Percentiles rank a stretch among this genome's conserved stretches.
Conservation (phyloP, 768 basidiomycete genomes). For the Brasilioporus rufonigricans region DNA sequence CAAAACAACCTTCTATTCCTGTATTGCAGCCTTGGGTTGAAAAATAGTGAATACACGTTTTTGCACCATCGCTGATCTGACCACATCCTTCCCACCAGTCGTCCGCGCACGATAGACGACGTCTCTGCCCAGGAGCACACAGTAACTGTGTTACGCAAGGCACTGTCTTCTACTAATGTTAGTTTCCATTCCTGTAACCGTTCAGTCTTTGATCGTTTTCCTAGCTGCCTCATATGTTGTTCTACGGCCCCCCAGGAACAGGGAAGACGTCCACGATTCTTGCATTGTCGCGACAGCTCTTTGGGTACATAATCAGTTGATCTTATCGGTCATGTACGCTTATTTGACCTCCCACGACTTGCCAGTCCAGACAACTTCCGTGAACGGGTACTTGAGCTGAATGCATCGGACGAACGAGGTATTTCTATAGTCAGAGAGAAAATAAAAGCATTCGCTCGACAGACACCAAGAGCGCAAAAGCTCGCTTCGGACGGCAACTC, state of each 20-base stretch:
- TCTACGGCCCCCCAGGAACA: conserved; percentile 98
- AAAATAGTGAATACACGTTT: conserved; percentile 77
- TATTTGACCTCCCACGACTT: background rate
- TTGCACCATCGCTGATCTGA: background rate
- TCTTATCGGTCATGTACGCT: background rate
- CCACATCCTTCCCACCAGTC: conserved; percentile 45
- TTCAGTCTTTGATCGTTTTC: conserved; percentile 11
- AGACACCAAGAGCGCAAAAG: conserved; percentile 80
- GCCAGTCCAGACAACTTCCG: conserved; percentile 92
- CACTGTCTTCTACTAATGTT: conserved; percentile 91
- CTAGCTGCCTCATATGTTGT: conserved; percentile 98
- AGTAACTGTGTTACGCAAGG: conserved; percentile 86
- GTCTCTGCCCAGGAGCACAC: conserved; percentile 98
- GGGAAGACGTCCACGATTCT: conserved; percentile 99
- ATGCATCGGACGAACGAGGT: conserved; percentile 98
- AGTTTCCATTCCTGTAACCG: background rate
- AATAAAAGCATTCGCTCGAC: conserved; percentile 96
- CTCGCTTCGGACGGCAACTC: conserved; percentile 72
- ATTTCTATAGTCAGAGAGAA: conserved; percentile 97
- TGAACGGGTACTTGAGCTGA: conserved; percentile 91
- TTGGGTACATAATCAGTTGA: conserved; percentile 61
- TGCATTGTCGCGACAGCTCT: conserved; percentile 89
- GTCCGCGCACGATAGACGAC: conserved; percentile 97
- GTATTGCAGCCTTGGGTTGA: conserved; percentile 93
- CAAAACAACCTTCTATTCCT: conserved; percentile 51